Conservation (phyloP, 768 basidiomycete species). For the Hericium erinaceus region DNA sequence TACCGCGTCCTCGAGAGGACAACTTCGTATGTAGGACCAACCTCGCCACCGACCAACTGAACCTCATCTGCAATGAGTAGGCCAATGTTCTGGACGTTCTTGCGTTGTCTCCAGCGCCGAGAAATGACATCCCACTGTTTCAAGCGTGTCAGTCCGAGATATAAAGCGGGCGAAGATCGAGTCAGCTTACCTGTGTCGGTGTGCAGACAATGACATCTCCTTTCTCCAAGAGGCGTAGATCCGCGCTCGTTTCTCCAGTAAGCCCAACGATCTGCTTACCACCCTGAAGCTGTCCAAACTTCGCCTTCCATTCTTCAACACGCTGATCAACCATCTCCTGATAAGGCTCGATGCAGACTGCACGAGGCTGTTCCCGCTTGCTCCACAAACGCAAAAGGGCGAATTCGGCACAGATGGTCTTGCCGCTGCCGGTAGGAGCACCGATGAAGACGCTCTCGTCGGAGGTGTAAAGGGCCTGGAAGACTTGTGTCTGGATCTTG, state of each 20-base stretch:
- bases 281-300: conserved; percentile 75
- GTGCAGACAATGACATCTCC: conserved; percentile 93
- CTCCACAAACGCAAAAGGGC: conserved; percentile 94
- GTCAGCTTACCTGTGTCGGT: conserved; percentile 61
- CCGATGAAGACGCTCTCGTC: conserved; percentile 97
- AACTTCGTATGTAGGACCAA: conserved; percentile 95
- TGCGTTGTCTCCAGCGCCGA: conserved; percentile 91
- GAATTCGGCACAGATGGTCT: conserved; percentile 96
- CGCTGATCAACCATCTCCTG: conserved; percentile 96
- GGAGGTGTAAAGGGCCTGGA: conserved; percentile 93
- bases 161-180: background rate
- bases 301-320: conserved; percentile 80
- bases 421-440: conserved; percentile 93
- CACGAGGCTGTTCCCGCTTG: conserved; percentile 68
- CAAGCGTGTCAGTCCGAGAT: background rate
- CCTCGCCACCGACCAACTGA: conserved; percentile 89
- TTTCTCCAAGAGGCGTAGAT: conserved; percentile 81
- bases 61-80: conserved; percentile 92
- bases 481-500: conserved; percentile 98
- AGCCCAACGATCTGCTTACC: conserved; percentile 91
- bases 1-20: conserved; percentile 95
- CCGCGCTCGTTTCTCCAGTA: conserved; percentile 90
- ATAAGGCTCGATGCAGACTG: conserved; percentile 93
- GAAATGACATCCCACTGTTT: conserved; percentile 90
- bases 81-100: conserved; percentile 91